Conservation (phyloP, 23 red algal species). For the Gracilaria gracilis region DNA sequence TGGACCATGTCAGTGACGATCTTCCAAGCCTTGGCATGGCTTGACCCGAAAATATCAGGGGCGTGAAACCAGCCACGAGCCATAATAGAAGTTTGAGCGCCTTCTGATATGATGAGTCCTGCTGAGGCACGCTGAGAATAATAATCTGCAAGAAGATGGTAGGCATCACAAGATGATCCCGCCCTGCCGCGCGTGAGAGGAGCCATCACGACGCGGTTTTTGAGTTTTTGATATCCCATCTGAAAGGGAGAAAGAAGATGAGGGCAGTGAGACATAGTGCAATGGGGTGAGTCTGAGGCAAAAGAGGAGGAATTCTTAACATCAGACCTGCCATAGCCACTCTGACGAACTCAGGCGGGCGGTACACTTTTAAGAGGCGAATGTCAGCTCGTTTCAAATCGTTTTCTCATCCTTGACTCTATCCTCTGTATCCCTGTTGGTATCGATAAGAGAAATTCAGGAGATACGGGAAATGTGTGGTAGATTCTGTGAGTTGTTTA, state of each 20-base stretch:
- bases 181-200: conserved; percentile 73
- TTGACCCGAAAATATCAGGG: conserved; percentile 59
- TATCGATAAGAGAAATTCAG: no score
- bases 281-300: background rate
- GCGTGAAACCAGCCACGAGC: conserved; percentile 76
- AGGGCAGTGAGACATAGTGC: background rate
- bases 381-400: no score
- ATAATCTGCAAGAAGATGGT: conserved; percentile 74
- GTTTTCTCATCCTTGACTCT: no score
- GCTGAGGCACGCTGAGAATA: conserved; percentile 67
- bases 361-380: no score
- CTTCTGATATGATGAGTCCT: conserved; percentile 81
- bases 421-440: no score
- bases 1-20: conserved; percentile 64
- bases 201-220: conserved; percentile 85
- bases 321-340: no score
- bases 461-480: no score
- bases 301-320: no score
- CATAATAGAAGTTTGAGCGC: conserved; percentile 62
- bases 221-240: conserved; percentile 46
- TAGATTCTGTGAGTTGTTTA: no score
- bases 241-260: conserved; percentile 46
- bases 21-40: conserved; percentile 68
- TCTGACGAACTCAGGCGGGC: no score
- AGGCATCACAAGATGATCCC: background rate